Evolutionary conservation across 2,329 filamentous ascomycete species (phyloP), one percentile per base, ranked within the genome.

Genomic region (Diaporthe eres): DNA sequence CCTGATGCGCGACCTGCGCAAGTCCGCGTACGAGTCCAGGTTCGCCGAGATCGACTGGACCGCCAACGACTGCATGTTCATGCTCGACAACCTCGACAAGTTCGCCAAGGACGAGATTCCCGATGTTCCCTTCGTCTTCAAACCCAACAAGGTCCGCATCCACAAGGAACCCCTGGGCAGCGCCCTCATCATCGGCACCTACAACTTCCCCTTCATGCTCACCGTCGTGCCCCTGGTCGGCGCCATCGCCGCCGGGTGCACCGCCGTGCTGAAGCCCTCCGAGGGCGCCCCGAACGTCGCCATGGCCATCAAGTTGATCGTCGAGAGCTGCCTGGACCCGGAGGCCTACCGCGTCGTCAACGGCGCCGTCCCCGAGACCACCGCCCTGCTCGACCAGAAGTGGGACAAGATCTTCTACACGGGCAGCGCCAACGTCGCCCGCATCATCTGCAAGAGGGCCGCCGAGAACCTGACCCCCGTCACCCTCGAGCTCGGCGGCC

Each of bases 361-460:
- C 83, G 97, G 97, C 76, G 92, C 88, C 39, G 86, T 98, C 28
- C 89, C 93, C 5, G 95, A 98, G 87, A 95, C 94, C 5, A 95
- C 94, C 61, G 92, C 92, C 17, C 86, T 98, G 60, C 90, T 99
- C 47, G 92, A 96, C 75, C 91, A 95, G 86, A 96, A 96, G 84
- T 99, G 96, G 93, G 96, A 97, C 86, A 98, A 98, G 90, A 97
- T 99, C 81, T 96, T 97, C 88, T 99, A 98, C 87, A 99, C 97
- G 1, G 97, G 97, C 73, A 93, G 92, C 80, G 89, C 90, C 71
- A 86, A 83, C 39, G 95, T 98, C 25, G 97, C 94, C 81, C 95
- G 93, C 82, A 96, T 98, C 81, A 92, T 98, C 72, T 91, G 95
- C 65, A 93, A 96, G 84, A 98, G 97, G 83, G 97, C 96, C 0